A percentile compares a stretch with the other conserved stretches of the same genome.
Evolutionary conservation across 306 rosid genomes (phyloP).

Genomic region (Amphicarpaea edgeworthii): DNA sequence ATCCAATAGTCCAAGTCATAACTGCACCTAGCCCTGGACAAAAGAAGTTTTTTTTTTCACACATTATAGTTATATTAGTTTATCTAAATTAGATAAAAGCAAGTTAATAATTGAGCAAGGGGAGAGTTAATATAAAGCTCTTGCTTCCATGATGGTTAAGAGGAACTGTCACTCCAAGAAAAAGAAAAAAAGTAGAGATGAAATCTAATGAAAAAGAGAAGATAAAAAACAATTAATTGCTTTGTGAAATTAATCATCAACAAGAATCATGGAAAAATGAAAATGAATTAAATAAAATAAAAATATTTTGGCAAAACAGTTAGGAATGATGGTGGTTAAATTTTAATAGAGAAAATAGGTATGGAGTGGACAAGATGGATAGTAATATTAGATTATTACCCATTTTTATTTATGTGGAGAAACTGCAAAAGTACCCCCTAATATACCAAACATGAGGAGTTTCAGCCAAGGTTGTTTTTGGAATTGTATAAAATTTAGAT

Average conservation of each 20-base stretch:
- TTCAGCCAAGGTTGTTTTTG: slow-evolving; percentile 9
- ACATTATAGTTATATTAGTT: slow-evolving; percentile 17
- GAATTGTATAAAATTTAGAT: not conserved
- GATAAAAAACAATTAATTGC: not conserved
- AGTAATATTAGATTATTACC: not conserved
- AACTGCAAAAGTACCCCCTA: slow-evolving; percentile 1
- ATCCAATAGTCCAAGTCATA: slow-evolving; percentile 58
- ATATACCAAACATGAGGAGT: not conserved
- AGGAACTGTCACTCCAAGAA: not conserved
- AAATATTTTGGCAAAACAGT: not conserved
- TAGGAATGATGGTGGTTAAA: not conserved
- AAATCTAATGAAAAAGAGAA: not conserved
- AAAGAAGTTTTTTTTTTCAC: slow-evolving; percentile 3
- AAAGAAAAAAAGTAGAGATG: not conserved
- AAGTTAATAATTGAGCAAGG: not conserved
- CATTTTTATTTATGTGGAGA: not conserved
- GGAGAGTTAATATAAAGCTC: not conserved
- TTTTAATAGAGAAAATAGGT: not conserved
- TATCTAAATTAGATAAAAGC: not conserved
- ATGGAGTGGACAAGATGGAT: slow-evolving; percentile 18
- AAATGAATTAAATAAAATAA: not conserved
- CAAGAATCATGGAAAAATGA: slow-evolving; percentile 15
- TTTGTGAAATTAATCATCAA: slow-evolving; percentile 3
- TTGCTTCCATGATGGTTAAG: not conserved
- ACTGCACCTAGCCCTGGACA: slow-evolving; percentile 57